A percentile compares a stretch with the other conserved stretches of the same genome.
Evolutionary conservation across 2,329 filamentous ascomycete species (phyloP).

Genomic region (Colletotrichum sp.): DNA sequence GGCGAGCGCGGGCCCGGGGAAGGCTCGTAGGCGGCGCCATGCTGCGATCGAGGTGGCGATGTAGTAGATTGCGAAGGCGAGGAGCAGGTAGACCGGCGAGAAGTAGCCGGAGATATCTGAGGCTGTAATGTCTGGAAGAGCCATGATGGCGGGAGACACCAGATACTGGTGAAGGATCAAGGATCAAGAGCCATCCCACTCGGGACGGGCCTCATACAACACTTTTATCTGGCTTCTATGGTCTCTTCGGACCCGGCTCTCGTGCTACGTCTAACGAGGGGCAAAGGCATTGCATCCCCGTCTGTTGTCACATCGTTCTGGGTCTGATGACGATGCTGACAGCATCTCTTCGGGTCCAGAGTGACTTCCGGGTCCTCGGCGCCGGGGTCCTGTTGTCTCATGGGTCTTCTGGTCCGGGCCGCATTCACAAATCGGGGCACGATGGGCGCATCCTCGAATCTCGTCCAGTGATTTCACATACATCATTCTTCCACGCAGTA

Average conservation of each 20-base stretch:
- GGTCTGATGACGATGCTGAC: not conserved
- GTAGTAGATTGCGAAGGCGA: slow-evolving; percentile 14
- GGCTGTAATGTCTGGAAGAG: not conserved
- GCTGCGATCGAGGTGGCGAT: slow-evolving; percentile 25
- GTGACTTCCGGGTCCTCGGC: not conserved
- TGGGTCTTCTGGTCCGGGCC: not conserved
- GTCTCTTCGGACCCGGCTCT: not conserved
- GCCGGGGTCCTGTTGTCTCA: not conserved
- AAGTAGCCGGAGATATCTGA: not conserved
- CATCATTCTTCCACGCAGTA: not conserved
- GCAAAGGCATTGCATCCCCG: not conserved
- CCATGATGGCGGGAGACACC: not conserved
- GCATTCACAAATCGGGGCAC: not conserved
- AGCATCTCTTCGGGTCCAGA: not conserved
- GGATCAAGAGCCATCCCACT: not conserved
- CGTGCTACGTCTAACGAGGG: not conserved
- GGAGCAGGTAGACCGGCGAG: not conserved
- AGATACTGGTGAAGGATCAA: not conserved
- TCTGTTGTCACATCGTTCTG: not conserved
- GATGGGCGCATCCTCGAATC: not conserved
- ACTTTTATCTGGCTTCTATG: not conserved
- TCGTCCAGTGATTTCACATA: not conserved
- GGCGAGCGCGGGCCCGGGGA: slow-evolving; percentile 5
- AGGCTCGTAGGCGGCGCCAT: slow-evolving; percentile 27
- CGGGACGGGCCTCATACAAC: not conserved